phyloP scores from a whole-genome alignment of 1,284 basidiomycete species.

The Apiotrichum porosum region DNA sequence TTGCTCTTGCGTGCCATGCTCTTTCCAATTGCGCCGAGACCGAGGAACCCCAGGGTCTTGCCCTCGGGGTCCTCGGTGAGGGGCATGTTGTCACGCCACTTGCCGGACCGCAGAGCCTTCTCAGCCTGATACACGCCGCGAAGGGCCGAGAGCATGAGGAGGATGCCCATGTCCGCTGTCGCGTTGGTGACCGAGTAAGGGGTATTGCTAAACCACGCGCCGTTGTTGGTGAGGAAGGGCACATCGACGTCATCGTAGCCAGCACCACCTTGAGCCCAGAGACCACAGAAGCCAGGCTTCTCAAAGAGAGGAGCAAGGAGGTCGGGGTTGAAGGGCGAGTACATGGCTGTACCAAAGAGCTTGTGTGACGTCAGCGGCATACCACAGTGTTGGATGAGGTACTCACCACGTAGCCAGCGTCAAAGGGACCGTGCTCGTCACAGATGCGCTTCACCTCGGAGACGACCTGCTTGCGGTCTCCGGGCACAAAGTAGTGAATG shows the following conservation, averaged over 20 bases:
- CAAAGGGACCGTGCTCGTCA: constrained; percentile 27
- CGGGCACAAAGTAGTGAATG: constrained; percentile 28
- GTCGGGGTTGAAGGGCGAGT: constrained; percentile 21
- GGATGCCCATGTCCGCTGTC: constrained; percentile 26
- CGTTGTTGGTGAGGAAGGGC: constrained; percentile 9
- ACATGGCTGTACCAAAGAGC: constrained; percentile 18
- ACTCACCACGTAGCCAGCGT: constrained; percentile 27
- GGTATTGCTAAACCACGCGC: constrained; percentile 25
- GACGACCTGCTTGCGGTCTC: constrained; percentile 22
- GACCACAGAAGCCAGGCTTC: constrained; percentile 11
- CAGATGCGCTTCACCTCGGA: constrained; percentile 22
- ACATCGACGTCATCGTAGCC: constrained; percentile 23
- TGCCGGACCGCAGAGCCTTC: constrained; percentile 12
- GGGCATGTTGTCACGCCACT: constrained; percentile 19
- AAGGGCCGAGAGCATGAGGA: constrained; percentile 21
- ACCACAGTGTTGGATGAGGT: not conserved
- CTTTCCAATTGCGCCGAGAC: constrained; percentile 26
- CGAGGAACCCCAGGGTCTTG: constrained; percentile 21
- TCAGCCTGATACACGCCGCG: constrained; percentile 19
- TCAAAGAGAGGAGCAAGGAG: constrained; percentile 17
- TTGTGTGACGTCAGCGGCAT: too few relatives aligned
- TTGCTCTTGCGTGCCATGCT: constrained; percentile 24
- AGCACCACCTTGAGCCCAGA: constrained; percentile 23
- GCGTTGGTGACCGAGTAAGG: constrained; percentile 26
- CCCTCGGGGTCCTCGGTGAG: constrained; percentile 21